Conservation (phyloP, 1,284 basidiomycete genomes). For the Sporisorium sorghi region DNA sequence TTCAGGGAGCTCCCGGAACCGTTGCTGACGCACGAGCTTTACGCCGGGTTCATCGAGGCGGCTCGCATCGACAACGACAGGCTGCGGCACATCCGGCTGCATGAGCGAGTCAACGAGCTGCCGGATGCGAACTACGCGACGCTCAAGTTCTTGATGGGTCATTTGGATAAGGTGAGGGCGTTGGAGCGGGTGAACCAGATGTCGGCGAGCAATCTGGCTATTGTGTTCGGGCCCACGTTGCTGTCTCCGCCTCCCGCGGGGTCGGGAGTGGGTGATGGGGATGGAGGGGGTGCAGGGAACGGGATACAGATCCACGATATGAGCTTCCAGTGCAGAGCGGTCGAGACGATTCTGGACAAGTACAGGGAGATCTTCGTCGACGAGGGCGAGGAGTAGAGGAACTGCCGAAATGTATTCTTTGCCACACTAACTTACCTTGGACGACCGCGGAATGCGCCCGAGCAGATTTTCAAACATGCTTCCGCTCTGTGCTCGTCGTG, state of each 20-base stretch:
- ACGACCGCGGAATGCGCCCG: too few relatives aligned
- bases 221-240: constrained; percentile 96
- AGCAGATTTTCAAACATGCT: too few relatives aligned
- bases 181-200: constrained; percentile 80
- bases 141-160: constrained; percentile 93
- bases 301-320: constrained; percentile 64
- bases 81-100: constrained; percentile 84
- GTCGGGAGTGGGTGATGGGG: constrained; percentile 7
- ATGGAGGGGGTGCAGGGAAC: constrained; percentile 11
- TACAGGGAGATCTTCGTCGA: constrained; percentile 67
- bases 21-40: constrained; percentile 83
- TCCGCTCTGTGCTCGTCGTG: too few relatives aligned
- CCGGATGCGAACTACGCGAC: constrained; percentile 98
- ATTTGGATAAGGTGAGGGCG: constrained; percentile 76
- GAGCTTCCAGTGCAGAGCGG: constrained; percentile 64
- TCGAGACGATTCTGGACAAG: constrained; percentile 67
- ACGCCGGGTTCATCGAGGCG: constrained; percentile 92
- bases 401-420: neutral
- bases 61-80: constrained; percentile 81
- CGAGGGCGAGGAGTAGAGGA: constrained; percentile 44
- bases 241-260: constrained; percentile 54
- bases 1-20: constrained; percentile 96
- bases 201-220: constrained; percentile 91
- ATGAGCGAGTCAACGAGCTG: constrained; percentile 96
- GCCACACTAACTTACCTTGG: too few relatives aligned